Evolutionary conservation across 306 rosid species (phyloP).

Genomic region (Gleditsia sinensis): DNA sequence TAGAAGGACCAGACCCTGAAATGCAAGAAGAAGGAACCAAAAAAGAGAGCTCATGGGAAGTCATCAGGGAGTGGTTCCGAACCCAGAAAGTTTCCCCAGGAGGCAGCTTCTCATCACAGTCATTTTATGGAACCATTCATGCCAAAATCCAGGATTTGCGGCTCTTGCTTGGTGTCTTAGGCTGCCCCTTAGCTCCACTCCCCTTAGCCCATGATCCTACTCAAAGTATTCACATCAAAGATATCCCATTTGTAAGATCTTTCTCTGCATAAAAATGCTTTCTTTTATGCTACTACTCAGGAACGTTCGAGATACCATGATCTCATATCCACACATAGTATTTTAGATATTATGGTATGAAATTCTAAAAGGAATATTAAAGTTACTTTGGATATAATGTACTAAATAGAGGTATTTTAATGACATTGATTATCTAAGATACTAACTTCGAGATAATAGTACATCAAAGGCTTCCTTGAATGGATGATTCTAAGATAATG

Average conservation of each 20-base stretch:
- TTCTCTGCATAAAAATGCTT: not conserved
- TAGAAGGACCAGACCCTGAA: constrained; percentile 94
- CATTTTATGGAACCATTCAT: constrained; percentile 51
- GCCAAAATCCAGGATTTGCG: constrained; percentile 77
- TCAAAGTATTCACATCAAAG: constrained; percentile 54
- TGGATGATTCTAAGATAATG: not conserved
- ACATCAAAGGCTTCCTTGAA: too few relatives aligned
- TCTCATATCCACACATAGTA: too few relatives aligned
- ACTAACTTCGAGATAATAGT: too few relatives aligned
- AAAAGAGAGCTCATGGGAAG: constrained; percentile 90
- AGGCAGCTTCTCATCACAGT: constrained; percentile 26
- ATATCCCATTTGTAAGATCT: constrained; percentile 71
- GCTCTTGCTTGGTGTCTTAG: constrained; percentile 90
- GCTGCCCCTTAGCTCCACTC: constrained; percentile 94
- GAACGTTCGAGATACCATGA: too few relatives aligned
- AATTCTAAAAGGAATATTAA: too few relatives aligned
- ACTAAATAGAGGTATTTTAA: too few relatives aligned
- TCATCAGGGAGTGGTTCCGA: constrained; percentile 85
- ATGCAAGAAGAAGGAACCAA: constrained; percentile 84
- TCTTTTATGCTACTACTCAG: too few relatives aligned
- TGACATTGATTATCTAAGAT: too few relatives aligned
- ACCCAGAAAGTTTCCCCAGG: constrained; percentile 58
- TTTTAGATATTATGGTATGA: too few relatives aligned
- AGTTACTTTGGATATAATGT: too few relatives aligned
- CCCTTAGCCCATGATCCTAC: constrained; percentile 54